Base-by-base conservation (phyloP, 805 yeast genomes). In the Candida sanyiensis region DNA sequence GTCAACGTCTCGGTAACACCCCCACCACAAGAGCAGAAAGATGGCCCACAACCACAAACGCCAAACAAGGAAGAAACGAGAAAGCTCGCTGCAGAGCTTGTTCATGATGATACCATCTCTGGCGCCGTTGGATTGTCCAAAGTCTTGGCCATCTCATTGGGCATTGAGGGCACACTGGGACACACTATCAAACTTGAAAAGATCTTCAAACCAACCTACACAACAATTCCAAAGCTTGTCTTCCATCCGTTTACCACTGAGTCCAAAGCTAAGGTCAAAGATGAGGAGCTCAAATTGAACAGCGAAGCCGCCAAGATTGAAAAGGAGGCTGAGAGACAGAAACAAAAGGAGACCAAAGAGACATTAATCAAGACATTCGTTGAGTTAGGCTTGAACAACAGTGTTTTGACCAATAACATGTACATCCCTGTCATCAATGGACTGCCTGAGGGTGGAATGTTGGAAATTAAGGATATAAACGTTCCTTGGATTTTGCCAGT, bases 361-460 rank as follows among this genome's bases (percentile, higher is more conserved):
- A 28, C 46, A 32, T 26, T 56, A 24, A 40, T 39, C 40, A 40
- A 52, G 30, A 35, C 44, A 34, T 39, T 45, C 23, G 10, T 44
- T 35, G 48, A 43, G 1, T 12, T 51, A 4, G 51, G 50, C 0
- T 34, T 44, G 9, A 40, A 47, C 5, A 44, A 51, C 17, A 52
- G 66, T 2, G 67, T 75, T 3, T 49, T 79, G 28, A 73, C 88
- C 0, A 72, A 73, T 42, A 64, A 62, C 20, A 52, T 69, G 37
- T 73, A 72, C 44, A 46, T 83, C 1, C 87, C 89, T 1, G 51
- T 58, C 0, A 57, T 74, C 2, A 67, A 74, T 4, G 54, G 55
- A 0, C 54, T 82, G 15, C 80, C 84, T 1, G 46, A 63, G 29
- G 93, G 94, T 11, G 89, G 83, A 0, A 37, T 73, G 6, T 36